Evolutionary conservation across 208 protist species (phyloP).

Genomic region (Porcisia hertigi): DNA sequence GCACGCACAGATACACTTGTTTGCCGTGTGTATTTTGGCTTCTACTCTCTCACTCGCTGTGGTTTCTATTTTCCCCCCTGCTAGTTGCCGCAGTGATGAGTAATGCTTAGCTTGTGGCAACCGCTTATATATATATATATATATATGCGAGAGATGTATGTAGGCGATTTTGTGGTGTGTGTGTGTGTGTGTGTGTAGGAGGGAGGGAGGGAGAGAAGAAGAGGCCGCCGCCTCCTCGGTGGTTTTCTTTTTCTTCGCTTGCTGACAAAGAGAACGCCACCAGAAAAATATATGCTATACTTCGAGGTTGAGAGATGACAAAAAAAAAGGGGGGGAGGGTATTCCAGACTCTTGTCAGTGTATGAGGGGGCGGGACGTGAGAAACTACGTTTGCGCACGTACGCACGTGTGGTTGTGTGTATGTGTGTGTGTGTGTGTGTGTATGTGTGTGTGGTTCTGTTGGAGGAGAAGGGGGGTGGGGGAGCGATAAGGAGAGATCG

Average conservation of each 20-base stretch:
- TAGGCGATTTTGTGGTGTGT: background rate
- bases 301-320: background rate
- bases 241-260: background rate
- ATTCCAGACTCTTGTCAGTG: background rate
- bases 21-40: background rate
- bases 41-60: background rate
- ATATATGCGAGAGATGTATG: background rate
- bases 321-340: background rate
- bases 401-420: too few relatives aligned
- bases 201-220: background rate
- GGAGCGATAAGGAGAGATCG: background rate
- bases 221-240: background rate
- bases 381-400: background rate
- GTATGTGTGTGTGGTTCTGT: background rate
- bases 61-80: background rate
- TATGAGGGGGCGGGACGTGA: background rate
- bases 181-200: background rate
- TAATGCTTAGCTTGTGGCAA: background rate
- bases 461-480: background rate
- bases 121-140: background rate
- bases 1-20: background rate
- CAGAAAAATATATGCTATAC: background rate
- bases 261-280: background rate
- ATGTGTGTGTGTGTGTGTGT: constrained; percentile 11
- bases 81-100: background rate